Evolutionary conservation across 331 rosid genomes (phyloP), one percentile per base, ranked within the genome.

Genomic region (Cydonia oblonga): DNA sequence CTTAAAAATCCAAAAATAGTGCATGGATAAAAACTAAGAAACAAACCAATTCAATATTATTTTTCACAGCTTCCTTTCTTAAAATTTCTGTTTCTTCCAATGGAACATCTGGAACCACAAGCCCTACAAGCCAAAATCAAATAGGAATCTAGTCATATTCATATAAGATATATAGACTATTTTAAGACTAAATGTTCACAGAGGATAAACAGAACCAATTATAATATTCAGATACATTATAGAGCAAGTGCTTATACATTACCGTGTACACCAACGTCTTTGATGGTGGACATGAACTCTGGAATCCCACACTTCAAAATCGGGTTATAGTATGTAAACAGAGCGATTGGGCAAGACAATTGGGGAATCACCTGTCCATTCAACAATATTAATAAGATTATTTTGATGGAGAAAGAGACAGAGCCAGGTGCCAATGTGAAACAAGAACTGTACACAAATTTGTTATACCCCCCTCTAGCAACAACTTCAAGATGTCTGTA

Each of bases 91-190:
- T 85, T 85, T 91, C 97, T 75, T 91, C 98, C 58, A 91, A 80
- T 56, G 98, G 97, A 76, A 93, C 97, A 76, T 93, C 98, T 5
- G 98, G 97, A 72, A 93, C 96, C 70, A 93, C 96, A 72, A 93
- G 92, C 70, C 98, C 98, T 89, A 74, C 79, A 80, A 56, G 24
- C 69, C 79, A 29, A 61, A 24, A 25, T 51, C 9, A 38, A 44
- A 70, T 30, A 64, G 1, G 28, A 29, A 29, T 13, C 12, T 64
- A 54, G 35, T 44, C 65, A 33, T 30, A 44, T 69, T 69, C 14
- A 32, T 54, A 57, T 26, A 46, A 57, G 20, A 29, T 42, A 24
- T 20, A 62, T 46, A 69, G 12, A 38, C 20, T 49, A 49, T 49
- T 49, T 22, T 22, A 56, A n/a, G 26, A 56, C 5, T 12, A 56